Base-by-base conservation (phyloP, 768 basidiomycete genomes). In the Auricularia heimuer region DNA sequence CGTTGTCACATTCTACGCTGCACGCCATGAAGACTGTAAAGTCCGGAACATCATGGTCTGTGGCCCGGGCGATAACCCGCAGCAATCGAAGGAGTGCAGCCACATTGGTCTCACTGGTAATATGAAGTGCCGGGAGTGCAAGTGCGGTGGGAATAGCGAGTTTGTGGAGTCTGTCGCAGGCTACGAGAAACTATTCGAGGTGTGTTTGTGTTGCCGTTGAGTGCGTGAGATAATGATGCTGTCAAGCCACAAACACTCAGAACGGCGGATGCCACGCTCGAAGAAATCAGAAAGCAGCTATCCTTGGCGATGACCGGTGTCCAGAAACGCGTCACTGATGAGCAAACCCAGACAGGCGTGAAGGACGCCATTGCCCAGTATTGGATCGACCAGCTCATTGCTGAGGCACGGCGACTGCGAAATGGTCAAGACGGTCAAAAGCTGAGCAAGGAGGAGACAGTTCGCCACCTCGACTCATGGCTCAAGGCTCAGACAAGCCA, bases 361-460 rank as follows among this genome's bases (percentile, higher is more conserved):
- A 75, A 75, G 64, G 75, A 76, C 60, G 72, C 61, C 18, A 74
- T 74, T 60, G 75, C 77, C 0, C 75, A 80, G 65, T 62, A 71
- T 45, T 80, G 76, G 76, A 79, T 80, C 44, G 44, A 10, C 44
- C 44, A 44, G 44, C 44, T 44, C 11, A 44, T 44, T 18, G 44
- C 24, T 29, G 24, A 29, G 24, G 24, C 24, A 29, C 24, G 24
- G 24, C 24, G 24, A 29, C 24, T 29, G 24, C 24, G 24, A 29
- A 29, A 29, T 29, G 24, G 24, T 29, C 24, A 44, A 44, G 11
- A 18, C 18, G 44, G 11, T 10, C 44, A 18, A 18, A 44, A 44
- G 44, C 44, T 44, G 44, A 44, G 18, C 11, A 44, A 44, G 18
- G 44, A 44, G 44, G 11, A 10, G 18, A 44, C 44, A 18, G 11